Conservation (phyloP, 2,329 filamentous ascomycete species). For the Chaetomiaceae sp. region DNA sequence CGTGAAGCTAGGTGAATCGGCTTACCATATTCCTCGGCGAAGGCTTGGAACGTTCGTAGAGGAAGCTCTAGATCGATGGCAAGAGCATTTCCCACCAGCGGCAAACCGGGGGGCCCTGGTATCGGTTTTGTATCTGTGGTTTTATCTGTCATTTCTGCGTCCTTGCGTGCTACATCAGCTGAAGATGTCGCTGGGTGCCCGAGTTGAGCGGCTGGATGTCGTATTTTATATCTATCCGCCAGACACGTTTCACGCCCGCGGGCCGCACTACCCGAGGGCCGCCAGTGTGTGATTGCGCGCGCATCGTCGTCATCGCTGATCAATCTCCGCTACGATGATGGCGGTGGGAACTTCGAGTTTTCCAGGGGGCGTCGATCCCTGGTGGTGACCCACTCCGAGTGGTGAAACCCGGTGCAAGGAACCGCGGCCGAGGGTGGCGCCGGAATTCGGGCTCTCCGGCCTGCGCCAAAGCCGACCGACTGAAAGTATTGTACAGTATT, state of each 20-base stretch:
- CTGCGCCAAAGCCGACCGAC: not conserved
- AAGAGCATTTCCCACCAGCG: conserved; percentile 10
- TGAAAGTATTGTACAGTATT: too few relatives aligned
- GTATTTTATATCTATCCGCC: not conserved
- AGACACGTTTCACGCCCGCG: not conserved
- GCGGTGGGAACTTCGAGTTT: not conserved
- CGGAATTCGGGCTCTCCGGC: not conserved
- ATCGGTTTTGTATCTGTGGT: not conserved
- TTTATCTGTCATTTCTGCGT: not conserved
- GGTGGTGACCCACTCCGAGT: not conserved
- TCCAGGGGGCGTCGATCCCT: not conserved
- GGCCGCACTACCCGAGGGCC: too few relatives aligned
- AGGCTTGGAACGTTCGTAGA: not conserved
- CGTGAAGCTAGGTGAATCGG: too few relatives aligned
- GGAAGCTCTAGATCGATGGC: conserved; percentile 3
- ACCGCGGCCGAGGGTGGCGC: not conserved
- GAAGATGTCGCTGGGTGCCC: too few relatives aligned
- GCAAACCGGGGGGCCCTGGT: conserved; percentile 5
- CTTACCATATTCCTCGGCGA: conserved; percentile 10
- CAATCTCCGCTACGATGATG: not conserved
- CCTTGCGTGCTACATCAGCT: too few relatives aligned
- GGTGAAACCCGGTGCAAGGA: not conserved
- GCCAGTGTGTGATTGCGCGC: too few relatives aligned
- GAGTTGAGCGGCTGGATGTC: too few relatives aligned
- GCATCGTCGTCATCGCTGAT: not conserved